These are phyloP conservation scores for Hypoxylon sp. DNA, from an alignment of 2,329 filamentous ascomycete genomes.

Conservation along the genomic window DNA sequence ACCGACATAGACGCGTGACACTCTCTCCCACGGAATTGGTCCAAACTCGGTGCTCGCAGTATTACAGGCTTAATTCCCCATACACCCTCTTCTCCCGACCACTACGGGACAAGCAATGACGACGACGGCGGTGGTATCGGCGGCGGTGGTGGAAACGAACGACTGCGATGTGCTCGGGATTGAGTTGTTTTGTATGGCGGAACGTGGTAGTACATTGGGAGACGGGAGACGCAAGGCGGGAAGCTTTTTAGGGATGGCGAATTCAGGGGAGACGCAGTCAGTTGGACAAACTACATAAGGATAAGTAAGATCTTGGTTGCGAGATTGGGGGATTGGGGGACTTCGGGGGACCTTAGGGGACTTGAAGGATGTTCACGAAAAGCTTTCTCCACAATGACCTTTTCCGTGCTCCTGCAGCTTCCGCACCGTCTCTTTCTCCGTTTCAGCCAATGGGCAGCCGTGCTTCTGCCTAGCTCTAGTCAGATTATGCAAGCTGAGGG, in stretches of 20 bases:
- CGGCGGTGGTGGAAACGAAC: slow-evolving; percentile 25
- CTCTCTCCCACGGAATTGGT: slow-evolving; percentile 18
- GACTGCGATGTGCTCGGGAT: slow-evolving; percentile 36
- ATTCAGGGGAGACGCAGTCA: slow-evolving; percentile 29
- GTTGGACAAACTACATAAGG: slow-evolving; percentile 38
- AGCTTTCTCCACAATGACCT: slow-evolving; percentile 42
- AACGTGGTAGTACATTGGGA: slow-evolving; percentile 48
- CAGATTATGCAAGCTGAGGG: slow-evolving; percentile 34
- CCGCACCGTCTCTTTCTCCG: slow-evolving; percentile 45
- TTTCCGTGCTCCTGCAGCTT: slow-evolving; percentile 39
- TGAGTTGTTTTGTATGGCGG: slow-evolving; percentile 36
- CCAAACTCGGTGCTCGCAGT: slow-evolving; percentile 15
- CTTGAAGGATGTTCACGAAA: slow-evolving; percentile 40
- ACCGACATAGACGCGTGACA: slow-evolving; percentile 32
- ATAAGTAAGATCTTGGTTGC: slow-evolving; percentile 25
- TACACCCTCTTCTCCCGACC: slow-evolving; percentile 30
- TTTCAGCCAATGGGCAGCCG: slow-evolving; percentile 37
- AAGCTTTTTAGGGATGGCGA: slow-evolving; percentile 30
- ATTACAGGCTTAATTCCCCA: slow-evolving; percentile 29
- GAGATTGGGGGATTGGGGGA: slow-evolving; percentile 18
- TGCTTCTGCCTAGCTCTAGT: slow-evolving; percentile 15
- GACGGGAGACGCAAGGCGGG: slow-evolving; percentile 14
- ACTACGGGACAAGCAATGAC: slow-evolving; percentile 24
- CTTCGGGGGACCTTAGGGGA: slow-evolving; percentile 34
- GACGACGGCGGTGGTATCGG: slow-evolving; percentile 23